Evolutionary conservation across 768 basidiomycete species (phyloP).

Genomic region (Russula griseocarnosa): DNA sequence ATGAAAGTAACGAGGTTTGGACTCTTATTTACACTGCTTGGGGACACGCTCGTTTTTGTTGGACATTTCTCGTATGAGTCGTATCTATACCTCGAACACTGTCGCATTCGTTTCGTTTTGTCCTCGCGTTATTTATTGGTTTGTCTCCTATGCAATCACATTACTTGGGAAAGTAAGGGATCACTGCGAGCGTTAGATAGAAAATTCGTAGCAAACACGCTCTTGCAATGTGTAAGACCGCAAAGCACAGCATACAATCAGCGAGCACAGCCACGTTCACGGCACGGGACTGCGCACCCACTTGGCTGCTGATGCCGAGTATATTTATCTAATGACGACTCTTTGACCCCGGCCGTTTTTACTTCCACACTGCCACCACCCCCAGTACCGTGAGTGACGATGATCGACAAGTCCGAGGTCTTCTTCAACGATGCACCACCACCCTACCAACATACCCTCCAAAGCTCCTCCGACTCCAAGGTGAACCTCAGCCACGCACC

Average conservation of each 20-base stretch:
- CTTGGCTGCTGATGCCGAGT: too few species aligned
- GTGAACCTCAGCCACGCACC: neutral
- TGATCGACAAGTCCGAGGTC: conserved; percentile 24
- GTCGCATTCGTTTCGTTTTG: neutral
- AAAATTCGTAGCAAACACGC: neutral
- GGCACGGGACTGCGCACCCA: neutral
- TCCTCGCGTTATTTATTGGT: neutral
- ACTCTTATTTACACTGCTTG: neutral
- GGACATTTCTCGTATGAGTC: neutral
- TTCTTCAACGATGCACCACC: conserved; percentile 23
- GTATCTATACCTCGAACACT: neutral
- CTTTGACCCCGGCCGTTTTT: neutral
- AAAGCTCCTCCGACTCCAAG: conserved; percentile 9
- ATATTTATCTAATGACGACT: neutral
- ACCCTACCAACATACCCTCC: conserved; percentile 18
- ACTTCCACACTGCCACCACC: neutral
- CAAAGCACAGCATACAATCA: neutral
- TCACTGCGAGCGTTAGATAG: neutral
- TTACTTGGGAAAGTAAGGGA: neutral
- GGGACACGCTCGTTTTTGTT: neutral
- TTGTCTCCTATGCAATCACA: neutral
- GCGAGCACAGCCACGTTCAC: conserved; percentile 1
- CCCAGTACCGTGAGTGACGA: neutral
- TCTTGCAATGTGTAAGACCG: neutral
- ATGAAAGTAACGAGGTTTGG: neutral